Conservation (phyloP, 768 basidiomycete species). For the Amyloporia xantha region DNA sequence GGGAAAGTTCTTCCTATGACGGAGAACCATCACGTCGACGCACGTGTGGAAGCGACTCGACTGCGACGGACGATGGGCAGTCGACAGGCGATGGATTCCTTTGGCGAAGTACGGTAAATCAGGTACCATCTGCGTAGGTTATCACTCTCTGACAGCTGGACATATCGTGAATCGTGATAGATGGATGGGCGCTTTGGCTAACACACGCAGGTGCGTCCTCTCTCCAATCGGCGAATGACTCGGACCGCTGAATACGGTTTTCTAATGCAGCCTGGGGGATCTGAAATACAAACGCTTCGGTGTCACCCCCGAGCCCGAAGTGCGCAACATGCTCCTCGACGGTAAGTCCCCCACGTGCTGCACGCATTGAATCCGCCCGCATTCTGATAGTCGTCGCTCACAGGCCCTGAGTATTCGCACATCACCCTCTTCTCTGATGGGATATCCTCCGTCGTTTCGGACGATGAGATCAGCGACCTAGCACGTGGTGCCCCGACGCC, state of each 20-base stretch:
- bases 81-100: conserved; percentile 87
- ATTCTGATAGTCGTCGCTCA: not conserved
- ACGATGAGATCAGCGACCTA: conserved; percentile 92
- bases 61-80: conserved; percentile 87
- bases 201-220: conserved; percentile 71
- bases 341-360: conserved; percentile 38
- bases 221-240: not conserved
- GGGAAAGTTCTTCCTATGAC: conserved; percentile 83
- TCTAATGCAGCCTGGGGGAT: conserved; percentile 66
- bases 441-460: conserved; percentile 83
- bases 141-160: not conserved
- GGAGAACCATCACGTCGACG: conserved; percentile 93
- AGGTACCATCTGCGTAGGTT: not conserved
- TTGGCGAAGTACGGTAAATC: conserved; percentile 77
- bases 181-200: conserved; percentile 93
- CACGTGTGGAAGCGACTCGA: conserved; percentile 76
- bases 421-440: conserved; percentile 91
- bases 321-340: conserved; percentile 65
- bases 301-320: conserved; percentile 90
- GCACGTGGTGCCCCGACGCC: conserved; percentile 68
- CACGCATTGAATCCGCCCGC: not conserved
- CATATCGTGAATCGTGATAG: conserved; percentile 29
- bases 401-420: conserved; percentile 82
- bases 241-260: not conserved
- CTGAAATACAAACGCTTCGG: conserved; percentile 84